These are phyloP conservation scores for Boletus sensibilis DNA, from an alignment of 768 basidiomycete species.

Conservation along the genomic window DNA sequence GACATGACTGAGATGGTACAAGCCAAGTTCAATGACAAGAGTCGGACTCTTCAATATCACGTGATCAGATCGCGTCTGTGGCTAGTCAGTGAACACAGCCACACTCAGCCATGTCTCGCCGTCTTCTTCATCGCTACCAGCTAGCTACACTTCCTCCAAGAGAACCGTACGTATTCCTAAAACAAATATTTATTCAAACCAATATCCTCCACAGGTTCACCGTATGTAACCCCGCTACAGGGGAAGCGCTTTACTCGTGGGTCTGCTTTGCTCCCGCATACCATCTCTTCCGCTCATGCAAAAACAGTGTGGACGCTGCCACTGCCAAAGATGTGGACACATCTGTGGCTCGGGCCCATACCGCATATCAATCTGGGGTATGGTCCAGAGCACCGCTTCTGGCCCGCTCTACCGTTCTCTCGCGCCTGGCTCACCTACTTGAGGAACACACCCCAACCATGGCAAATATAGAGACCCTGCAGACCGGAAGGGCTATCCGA, in stretches of 20 bases:
- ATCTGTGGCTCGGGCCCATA: conserved; percentile 55
- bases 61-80: conserved; percentile 29
- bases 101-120: conserved; percentile 12
- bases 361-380: conserved; percentile 58
- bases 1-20: conserved; percentile 24
- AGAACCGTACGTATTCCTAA: conserved; percentile 3
- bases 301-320: conserved; percentile 52
- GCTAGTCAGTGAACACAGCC: conserved; percentile 19
- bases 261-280: conserved; percentile 49
- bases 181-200: not conserved
- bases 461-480: conserved; percentile 65
- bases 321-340: conserved; percentile 49
- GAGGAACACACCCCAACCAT: conserved; percentile 57
- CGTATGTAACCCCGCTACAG: conserved; percentile 69
- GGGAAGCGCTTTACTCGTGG: conserved; percentile 56
- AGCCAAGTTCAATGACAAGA: not conserved
- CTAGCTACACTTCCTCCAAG: not conserved
- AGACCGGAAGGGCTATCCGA: conserved; percentile 78
- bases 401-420: conserved; percentile 62
- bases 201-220: conserved; percentile 40
- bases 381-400: conserved; percentile 67
- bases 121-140: conserved; percentile 8
- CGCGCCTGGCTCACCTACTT: conserved; percentile 60
- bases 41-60: conserved; percentile 7
- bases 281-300: not conserved